Conservation (phyloP, 2,329 filamentous ascomycete species). For the Thelonectria blattea region DNA sequence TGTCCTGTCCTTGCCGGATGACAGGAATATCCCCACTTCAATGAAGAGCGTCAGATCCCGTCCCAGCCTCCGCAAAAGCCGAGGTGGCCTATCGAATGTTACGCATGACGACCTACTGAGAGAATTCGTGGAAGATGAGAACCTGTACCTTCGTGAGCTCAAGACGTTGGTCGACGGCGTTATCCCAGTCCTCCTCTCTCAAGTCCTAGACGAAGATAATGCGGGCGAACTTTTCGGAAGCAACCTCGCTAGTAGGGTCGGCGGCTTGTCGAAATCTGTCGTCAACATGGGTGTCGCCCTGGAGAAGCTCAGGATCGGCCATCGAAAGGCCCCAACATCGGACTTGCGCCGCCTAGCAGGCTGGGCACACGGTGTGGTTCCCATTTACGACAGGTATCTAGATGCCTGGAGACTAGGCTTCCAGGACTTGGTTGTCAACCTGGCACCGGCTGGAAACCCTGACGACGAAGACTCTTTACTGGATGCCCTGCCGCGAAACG, state of each 20-base stretch:
- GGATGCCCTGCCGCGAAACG: slow-evolving; percentile 65
- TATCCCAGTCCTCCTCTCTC: slow-evolving; percentile 87
- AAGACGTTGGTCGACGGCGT: slow-evolving; percentile 94
- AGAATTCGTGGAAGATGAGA: slow-evolving; percentile 83
- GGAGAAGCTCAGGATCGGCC: slow-evolving; percentile 80
- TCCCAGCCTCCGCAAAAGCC: slow-evolving; percentile 77
- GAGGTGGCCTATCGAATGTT: slow-evolving; percentile 68
- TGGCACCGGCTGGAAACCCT: slow-evolving; percentile 67
- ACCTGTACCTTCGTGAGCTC: slow-evolving; percentile 87
- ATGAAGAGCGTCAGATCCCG: slow-evolving; percentile 76
- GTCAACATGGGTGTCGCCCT: slow-evolving; percentile 92
- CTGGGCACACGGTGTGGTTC: slow-evolving; percentile 81
- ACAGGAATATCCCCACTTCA: slow-evolving; percentile 60
- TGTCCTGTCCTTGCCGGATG: slow-evolving; percentile 77
- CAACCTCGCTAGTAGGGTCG: slow-evolving; percentile 55
- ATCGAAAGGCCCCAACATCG: slow-evolving; percentile 78
- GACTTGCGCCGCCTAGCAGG: slow-evolving; percentile 74
- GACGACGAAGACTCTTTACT: slow-evolving; percentile 68
- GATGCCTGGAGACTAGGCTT: slow-evolving; percentile 91
- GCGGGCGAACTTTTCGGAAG: slow-evolving; percentile 72
- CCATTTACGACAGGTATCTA: slow-evolving; percentile 85
- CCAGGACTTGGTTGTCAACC: slow-evolving; percentile 91
- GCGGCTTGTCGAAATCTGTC: slow-evolving; percentile 81
- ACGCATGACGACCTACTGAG: slow-evolving; percentile 78
- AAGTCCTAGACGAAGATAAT: slow-evolving; percentile 75